Conservation (phyloP, 169 alveolate species). For the Plasmodium knowlesi region DNA sequence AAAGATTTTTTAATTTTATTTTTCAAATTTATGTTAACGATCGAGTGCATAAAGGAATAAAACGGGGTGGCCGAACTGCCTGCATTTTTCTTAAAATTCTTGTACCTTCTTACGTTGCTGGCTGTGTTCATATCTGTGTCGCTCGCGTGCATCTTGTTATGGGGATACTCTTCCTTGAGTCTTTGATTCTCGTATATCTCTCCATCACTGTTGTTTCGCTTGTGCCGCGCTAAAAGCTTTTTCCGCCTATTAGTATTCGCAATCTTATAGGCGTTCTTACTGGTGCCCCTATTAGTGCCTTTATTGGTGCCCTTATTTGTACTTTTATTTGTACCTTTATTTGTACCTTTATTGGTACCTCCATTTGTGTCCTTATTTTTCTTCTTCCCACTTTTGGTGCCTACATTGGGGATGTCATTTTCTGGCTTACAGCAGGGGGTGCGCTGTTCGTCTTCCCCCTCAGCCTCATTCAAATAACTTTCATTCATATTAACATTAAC, state of each 20-base stretch:
- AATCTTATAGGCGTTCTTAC: not conserved
- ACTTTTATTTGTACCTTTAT: not conserved
- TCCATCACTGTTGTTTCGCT: conserved; percentile 66
- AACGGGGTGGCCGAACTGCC: conserved; percentile 6
- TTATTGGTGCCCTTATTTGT: not conserved
- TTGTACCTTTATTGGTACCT: not conserved
- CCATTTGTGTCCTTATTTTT: not conserved
- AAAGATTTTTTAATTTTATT: not conserved
- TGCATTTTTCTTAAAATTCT: not conserved
- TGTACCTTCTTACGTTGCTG: conserved; percentile 2
- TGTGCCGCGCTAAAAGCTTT: not conserved
- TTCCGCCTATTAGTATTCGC: not conserved
- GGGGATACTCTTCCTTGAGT: not conserved
- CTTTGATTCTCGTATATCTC: conserved; percentile 20
- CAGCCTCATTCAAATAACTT: not conserved
- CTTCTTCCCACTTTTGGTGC: not conserved
- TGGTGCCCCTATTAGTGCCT: not conserved
- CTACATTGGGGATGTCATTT: not conserved
- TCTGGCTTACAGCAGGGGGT: not conserved
- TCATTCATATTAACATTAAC: not conserved
- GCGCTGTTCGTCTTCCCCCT: not conserved
- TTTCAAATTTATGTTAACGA: conserved; percentile 16
- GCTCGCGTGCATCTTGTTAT: not conserved
- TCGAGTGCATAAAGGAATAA: conserved; percentile 39
- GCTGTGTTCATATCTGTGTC: conserved; percentile 33